Base-by-base conservation (phyloP, 257 asterid species). In the Eucommia ulmoides region DNA sequence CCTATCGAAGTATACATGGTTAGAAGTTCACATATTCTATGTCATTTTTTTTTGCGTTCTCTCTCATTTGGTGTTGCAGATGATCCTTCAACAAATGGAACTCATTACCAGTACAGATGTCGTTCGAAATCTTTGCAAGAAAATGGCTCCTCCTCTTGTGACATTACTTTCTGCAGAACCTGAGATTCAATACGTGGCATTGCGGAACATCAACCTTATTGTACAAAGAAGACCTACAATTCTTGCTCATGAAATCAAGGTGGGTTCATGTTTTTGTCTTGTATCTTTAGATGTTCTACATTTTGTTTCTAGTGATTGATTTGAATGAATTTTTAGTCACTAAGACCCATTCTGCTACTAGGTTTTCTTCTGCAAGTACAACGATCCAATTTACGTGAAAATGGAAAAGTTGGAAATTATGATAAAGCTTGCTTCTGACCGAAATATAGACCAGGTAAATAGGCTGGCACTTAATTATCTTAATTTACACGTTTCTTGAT, bases 11-110 rank as follows among this genome's bases (percentile, higher is more conserved):
- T n/a, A n/a, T n/a, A n/a, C n/a, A n/a, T n/a, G n/a, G n/a, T n/a
- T n/a, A n/a, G n/a, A n/a, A n/a, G n/a, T n/a, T n/a, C n/a, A n/a
- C n/a, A n/a, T n/a, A n/a, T n/a, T n/a, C n/a, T n/a, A n/a, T n/a
- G n/a, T n/a, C n/a, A n/a, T n/a, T n/a, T n/a, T n/a, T n/a, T n/a
- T n/a, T n/a, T n/a, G n/a, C n/a, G n/a, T n/a, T n/a, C n/a, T n/a
- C n/a, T n/a, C n/a, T n/a, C n/a, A 16, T 18, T 26, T 55, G 35
- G 23, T n/a, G 20, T 42, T 65, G 59, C 92, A 91, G 99, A 79
- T 91, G 97, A 91, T 91, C 72, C 99, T 91, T 67, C 77, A 83
- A 65, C 99, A 91, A 81, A 91, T 91, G 99, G 99, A 91, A 71
- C 79, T 86, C 63, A 91, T 91, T 53, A 81, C 89, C 54, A 86